Evolutionary conservation across 2,329 filamentous ascomycete genomes (phyloP).

Genomic region (Metarhizium album): DNA sequence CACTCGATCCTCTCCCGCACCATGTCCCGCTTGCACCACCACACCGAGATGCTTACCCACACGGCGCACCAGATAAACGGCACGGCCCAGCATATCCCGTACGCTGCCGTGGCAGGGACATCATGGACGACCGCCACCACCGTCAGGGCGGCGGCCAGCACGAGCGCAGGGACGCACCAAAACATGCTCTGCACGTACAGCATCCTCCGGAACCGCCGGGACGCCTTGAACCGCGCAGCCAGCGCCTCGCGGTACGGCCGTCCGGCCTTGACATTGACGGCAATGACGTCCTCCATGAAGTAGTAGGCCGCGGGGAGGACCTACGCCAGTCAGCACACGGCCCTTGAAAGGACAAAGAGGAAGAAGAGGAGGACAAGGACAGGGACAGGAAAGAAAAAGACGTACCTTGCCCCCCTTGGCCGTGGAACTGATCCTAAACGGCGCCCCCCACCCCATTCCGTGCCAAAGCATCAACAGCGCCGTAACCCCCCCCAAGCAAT

Average conservation of each 20-base stretch:
- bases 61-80: constrained; percentile 26
- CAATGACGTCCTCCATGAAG: constrained; percentile 56
- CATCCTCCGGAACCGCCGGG: constrained; percentile 30
- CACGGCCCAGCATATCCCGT: constrained; percentile 29
- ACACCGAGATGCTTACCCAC: constrained; percentile 24
- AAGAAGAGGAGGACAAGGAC: not conserved
- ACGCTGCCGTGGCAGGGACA: constrained; percentile 25
- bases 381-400: not conserved
- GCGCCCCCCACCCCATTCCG: constrained; percentile 33
- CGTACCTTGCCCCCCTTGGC: constrained; percentile 38
- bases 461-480: constrained; percentile 25
- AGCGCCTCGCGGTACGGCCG: constrained; percentile 30
- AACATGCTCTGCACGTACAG: constrained; percentile 28
- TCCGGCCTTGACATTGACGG: constrained; percentile 53
- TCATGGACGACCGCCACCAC: constrained; percentile 23
- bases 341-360: too few species aligned
- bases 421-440: constrained; percentile 54
- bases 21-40: constrained; percentile 28
- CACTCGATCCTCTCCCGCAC: constrained; percentile 26
- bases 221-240: constrained; percentile 30
- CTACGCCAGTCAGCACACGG: constrained; percentile 7
- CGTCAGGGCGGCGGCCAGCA: constrained; percentile 26
- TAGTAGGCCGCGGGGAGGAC: constrained; percentile 53
- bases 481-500: constrained; percentile 32
- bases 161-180: constrained; percentile 28